phyloP scores from a whole-genome alignment of 495 filamentous ascomycete species.

The Lepraria neglecta region DNA sequence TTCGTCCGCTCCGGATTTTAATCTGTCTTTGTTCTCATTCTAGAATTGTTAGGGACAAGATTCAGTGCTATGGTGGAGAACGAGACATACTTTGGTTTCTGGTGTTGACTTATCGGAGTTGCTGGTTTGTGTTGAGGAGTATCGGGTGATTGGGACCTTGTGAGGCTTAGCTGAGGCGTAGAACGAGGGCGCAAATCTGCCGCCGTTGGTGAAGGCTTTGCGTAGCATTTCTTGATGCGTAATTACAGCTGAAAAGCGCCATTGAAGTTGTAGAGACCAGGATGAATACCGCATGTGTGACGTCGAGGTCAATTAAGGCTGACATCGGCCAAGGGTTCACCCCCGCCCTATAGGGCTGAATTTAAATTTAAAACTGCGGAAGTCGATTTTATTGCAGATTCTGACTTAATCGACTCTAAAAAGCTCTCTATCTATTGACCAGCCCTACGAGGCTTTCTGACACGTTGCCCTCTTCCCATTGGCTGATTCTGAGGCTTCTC shows the following conservation, averaged over 20 bases:
- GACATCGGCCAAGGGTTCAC: no score
- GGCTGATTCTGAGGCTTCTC: no score
- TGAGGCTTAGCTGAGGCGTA: background rate
- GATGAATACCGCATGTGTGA: background rate
- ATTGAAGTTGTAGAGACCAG: background rate
- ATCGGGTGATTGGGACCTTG: background rate
- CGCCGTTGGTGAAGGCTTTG: background rate
- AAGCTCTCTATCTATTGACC: no score
- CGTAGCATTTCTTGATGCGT: background rate
- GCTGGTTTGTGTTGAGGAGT: slow-evolving; percentile 1
- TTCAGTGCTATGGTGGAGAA: background rate
- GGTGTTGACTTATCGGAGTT: background rate
- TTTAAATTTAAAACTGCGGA: no score
- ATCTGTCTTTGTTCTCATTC: background rate
- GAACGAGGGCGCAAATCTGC: background rate
- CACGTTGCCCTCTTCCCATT: no score
- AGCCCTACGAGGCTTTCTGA: no score
- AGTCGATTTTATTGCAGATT: no score
- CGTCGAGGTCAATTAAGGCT: slow-evolving; percentile 15
- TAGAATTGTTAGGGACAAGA: background rate
- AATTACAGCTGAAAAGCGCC: background rate
- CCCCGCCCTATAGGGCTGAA: no score
- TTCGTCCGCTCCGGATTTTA: background rate
- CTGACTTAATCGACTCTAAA: no score
- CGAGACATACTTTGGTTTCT: background rate